These are phyloP conservation scores for Silene coronaria DNA, from an alignment of 179 eudicot species.

Conservation along the genomic window DNA sequence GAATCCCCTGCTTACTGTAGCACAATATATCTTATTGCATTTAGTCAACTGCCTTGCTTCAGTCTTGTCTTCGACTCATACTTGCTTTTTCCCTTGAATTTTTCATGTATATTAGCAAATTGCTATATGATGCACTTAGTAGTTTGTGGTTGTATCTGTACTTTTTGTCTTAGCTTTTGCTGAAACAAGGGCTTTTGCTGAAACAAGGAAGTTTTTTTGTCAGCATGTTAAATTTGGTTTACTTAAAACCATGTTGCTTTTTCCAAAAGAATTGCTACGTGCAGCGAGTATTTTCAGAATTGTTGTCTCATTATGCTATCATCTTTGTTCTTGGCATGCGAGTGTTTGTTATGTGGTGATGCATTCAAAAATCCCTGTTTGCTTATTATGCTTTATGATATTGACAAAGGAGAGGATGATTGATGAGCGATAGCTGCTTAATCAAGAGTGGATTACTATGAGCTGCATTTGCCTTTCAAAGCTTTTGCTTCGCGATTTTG, in stretches of 20 bases:
- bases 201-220: constrained; percentile 1
- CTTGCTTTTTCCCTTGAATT: background rate
- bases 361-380: background rate
- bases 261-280: background rate
- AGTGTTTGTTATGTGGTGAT: background rate
- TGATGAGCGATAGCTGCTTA: background rate
- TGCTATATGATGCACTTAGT: background rate
- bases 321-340: background rate
- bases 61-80: background rate
- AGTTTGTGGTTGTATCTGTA: background rate
- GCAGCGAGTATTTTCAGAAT: background rate
- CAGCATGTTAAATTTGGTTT: background rate
- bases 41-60: background rate
- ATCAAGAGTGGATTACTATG: background rate
- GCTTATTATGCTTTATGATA: background rate
- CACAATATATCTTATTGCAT: constrained; percentile 1
- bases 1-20: constrained; percentile 2
- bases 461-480: background rate
- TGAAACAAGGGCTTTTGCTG: constrained; percentile 1
- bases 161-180: background rate
- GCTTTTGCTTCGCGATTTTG: background rate
- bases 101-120: background rate
- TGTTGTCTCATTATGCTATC: background rate
- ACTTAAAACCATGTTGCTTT: constrained; percentile 2
- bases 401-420: background rate